Evolutionary conservation across 2,329 filamentous ascomycete genomes (phyloP).

Genomic region (Aspergillus sp.): DNA sequence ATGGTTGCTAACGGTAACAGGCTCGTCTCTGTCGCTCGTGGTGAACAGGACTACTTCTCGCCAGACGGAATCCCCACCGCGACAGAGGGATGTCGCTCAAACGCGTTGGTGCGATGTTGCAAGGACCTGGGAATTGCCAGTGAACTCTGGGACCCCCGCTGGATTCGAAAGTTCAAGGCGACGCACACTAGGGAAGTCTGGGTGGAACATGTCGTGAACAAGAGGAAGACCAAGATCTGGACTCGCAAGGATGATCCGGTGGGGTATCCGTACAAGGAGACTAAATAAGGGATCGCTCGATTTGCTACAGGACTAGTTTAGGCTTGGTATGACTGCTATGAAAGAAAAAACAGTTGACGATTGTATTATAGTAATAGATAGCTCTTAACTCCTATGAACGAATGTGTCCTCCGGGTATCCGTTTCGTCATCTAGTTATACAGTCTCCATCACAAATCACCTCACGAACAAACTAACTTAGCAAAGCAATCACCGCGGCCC

Average conservation of each 20-base stretch:
- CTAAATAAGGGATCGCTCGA: constrained; percentile 14
- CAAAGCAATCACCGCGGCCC: background rate
- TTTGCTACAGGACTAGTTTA: background rate
- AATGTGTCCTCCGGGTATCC: no score
- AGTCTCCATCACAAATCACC: background rate
- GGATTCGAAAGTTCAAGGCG: constrained; percentile 74
- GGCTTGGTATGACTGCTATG: background rate
- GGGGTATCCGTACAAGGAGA: constrained; percentile 56
- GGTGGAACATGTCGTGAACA: constrained; percentile 79
- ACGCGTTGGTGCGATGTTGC: constrained; percentile 95
- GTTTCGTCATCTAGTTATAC: no score
- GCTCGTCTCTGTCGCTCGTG: constrained; percentile 83
- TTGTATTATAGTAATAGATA: background rate
- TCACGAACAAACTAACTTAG: background rate
- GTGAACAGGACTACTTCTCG: constrained; percentile 90
- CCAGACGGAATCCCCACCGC: constrained; percentile 87
- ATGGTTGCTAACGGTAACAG: constrained; percentile 40
- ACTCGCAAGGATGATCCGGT: constrained; percentile 74
- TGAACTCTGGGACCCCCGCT: constrained; percentile 94
- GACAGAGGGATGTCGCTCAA: constrained; percentile 94
- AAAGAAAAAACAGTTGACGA: background rate
- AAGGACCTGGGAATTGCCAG: constrained; percentile 93
- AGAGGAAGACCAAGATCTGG: constrained; percentile 86
- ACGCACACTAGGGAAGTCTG: constrained; percentile 70
- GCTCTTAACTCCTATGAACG: no score